Evolutionary conservation across 257 asterid genomes (phyloP), one percentile per base, ranked within the genome.

Genomic region (Gentiana dahurica): DNA sequence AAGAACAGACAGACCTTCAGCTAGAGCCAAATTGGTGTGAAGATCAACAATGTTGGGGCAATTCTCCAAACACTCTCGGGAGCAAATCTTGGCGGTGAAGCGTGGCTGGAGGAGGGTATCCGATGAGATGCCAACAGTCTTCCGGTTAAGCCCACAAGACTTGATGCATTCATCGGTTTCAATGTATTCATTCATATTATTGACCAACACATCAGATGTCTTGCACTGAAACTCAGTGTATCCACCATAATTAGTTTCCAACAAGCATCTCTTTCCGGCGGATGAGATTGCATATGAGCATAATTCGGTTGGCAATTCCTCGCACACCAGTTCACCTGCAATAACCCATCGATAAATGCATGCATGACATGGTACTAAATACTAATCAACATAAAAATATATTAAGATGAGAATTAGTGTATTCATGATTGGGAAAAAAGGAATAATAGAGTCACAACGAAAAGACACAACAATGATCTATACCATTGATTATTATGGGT

Each of bases 1-100:
- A 7, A 39, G 34, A 51, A 24, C 32, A 33, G 8, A 5, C 24
- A 36, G 36, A 64, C 77, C 81, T 75, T 75, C 77, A 51, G 70
- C 81, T 15, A 56, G 36, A 61, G 75, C 77, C 70, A 75, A 60
- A 12, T 68, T 67, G 57, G 55, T 55, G 75, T 71, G 71, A 53
- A 71, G 77, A 56, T 75, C 77, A 41, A 63, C 68, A 62, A 75
- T 75, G 65, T 75, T 75, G 51, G 77, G 77, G 54, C 81, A 75
- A 34, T 71, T 68, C 6, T 61, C 55, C 32, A 63, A 54, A 12
- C 81, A 75, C 48, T 58, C 3, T 12, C 36, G 56, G 2, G 72
- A 71, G 65, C 77, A 75, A 46, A 75, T 58, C 51, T 54, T 61
- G 58, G 64, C 51, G 2, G 55, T 45, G n/a, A 46, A 75, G 3